Base-by-base conservation (phyloP, 2,329 filamentous ascomycete genomes). In the Capronia coronata region DNA sequence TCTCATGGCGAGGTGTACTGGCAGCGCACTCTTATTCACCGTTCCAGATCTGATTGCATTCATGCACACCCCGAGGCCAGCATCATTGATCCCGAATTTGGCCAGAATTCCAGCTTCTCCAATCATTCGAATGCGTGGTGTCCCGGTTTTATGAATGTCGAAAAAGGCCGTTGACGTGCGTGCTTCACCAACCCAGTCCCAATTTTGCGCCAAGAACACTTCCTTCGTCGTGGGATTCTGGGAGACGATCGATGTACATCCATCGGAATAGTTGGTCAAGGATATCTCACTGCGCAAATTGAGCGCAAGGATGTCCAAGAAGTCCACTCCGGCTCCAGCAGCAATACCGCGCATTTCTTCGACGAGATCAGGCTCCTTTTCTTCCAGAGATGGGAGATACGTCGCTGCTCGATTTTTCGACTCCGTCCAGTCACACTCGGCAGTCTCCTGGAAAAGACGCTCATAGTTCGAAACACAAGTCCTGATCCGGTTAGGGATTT, bases 81-180 rank as follows among this genome's bases (percentile, higher is more conserved):
- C 60, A 13, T 66, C 68, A 59, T 85, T 85, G 56, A 84, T 69
- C 0, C 82, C 82, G 18, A 84, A 83, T 63, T 85, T 85, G 11
- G 79, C 80, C 27, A 84, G 72, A 7, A 78, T 68, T 3, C 76
- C 76, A 10, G 70, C 48, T 58, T 79, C 76, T 1, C 75, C 78
- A 38, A 79, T 65, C 67, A 77, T 76, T 34, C 72, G 62, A 56
- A 78, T 74, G 1, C 64, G 30, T n/a, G 30, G 30, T n/a, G 4
- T 34, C 11, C 30, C 30, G 30, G 30, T 34, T n/a, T 34, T 13
- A 4, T 34, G 6, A n/a, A 34, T 7, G n/a, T 34, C 30, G 30
- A 76, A 63, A 38, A 72, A 62, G 10, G 77, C 67, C 3, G 78
- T 73, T 21, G 43, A 40, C 5, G 22, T 41, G 9, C 27, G 21